Evolutionary conservation across 2,329 filamentous ascomycete genomes (phyloP).

Genomic region (Venturia nashicola): DNA sequence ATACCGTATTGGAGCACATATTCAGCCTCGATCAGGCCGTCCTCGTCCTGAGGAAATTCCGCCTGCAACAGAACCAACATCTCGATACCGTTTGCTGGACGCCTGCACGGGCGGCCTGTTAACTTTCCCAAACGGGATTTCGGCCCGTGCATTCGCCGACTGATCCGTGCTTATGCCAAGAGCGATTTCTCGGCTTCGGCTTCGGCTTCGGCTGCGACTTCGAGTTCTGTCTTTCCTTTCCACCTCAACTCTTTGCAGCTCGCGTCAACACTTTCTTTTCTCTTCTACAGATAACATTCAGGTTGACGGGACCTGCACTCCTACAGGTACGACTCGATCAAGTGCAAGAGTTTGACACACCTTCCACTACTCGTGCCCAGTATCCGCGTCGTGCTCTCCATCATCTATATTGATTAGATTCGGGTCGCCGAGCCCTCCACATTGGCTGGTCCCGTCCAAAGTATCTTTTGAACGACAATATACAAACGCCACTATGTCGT

Average conservation of each 20-base stretch:
- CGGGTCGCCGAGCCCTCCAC: background rate
- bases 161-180: background rate
- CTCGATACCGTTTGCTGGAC: background rate
- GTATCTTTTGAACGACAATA: background rate
- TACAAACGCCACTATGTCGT: background rate
- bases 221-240: background rate
- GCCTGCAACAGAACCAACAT: no score
- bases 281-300: background rate
- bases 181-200: background rate
- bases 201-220: background rate
- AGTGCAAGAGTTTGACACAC: background rate
- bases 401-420: conserved; percentile 1
- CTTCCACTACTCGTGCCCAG: background rate
- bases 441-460: background rate
- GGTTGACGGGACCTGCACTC: background rate
- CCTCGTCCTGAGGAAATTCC: no score
- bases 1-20: background rate
- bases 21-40: no score
- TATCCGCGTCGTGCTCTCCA: background rate
- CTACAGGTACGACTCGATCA: no score
- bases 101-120: no score
- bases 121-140: background rate
- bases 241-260: background rate
- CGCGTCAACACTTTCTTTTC: background rate
- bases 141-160: background rate